Evolutionary conservation across 1,139 yeast species (phyloP).

Genomic region (Magnusiomyces paraingens): DNA sequence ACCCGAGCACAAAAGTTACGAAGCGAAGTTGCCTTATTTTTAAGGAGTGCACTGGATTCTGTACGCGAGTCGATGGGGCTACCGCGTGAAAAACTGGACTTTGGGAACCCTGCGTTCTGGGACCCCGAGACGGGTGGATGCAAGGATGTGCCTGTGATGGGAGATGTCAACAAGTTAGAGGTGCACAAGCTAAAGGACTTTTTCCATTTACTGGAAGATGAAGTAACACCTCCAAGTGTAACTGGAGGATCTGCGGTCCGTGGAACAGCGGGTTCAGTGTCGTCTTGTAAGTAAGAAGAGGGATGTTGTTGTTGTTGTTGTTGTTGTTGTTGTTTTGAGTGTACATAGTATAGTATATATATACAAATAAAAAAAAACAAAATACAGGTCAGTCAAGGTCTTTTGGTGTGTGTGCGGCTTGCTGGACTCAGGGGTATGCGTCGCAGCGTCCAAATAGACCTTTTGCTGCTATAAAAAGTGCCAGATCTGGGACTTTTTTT

Average conservation of each 20-base stretch:
- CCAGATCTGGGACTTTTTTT: no score
- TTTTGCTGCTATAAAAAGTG: no score
- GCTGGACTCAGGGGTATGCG: no score
- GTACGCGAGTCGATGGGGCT: constrained; percentile 53
- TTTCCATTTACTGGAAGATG: constrained; percentile 1
- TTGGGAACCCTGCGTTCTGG: constrained; percentile 70
- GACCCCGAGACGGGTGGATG: constrained; percentile 21
- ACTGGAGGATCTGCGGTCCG: not conserved
- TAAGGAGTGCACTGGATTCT: constrained; percentile 57
- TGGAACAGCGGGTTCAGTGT: no score
- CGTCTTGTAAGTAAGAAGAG: no score
- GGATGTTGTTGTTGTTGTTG: no score
- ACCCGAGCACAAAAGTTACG: constrained; percentile 56
- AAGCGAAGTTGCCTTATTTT: constrained; percentile 59
- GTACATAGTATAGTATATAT: no score
- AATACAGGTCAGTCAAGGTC: no score
- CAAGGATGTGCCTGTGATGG: constrained; percentile 17
- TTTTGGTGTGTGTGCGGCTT: no score
- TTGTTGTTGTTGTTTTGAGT: no score
- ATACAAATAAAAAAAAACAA: no score
- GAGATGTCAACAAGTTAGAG: constrained; percentile 15
- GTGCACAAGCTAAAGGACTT: constrained; percentile 9
- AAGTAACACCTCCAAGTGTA: not conserved
- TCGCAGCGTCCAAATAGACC: no score
- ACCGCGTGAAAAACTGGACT: constrained; percentile 39